Percentiles rank a stretch among this genome's conserved stretches.
These are phyloP conservation scores for Pichia sp. DNA, from an alignment of 1,139 yeast genomes.

Conservation along the genomic window DNA sequence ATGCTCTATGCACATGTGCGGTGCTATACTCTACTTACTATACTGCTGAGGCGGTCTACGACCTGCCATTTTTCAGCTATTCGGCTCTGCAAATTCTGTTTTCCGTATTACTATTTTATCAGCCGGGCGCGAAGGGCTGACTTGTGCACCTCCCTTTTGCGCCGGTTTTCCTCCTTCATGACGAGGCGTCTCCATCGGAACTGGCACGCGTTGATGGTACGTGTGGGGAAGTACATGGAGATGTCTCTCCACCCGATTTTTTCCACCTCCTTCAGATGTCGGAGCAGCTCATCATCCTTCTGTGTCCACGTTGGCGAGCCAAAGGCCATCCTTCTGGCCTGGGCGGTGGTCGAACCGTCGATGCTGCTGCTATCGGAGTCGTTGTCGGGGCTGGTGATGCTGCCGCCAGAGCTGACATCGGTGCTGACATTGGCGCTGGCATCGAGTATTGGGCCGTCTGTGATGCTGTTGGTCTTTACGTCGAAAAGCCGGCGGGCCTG, in stretches of 20 bases:
- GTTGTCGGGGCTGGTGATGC: not conserved
- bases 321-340: conserved; percentile 12
- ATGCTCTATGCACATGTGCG: too few relatives aligned
- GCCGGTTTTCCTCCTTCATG: conserved; percentile 19
- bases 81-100: too few relatives aligned
- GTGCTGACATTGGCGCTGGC: not conserved
- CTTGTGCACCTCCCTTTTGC: conserved; percentile 8
- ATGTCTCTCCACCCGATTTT: conserved; percentile 77
- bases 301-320: conserved; percentile 55
- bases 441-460: not conserved
- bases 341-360: not conserved
- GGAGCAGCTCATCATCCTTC: conserved; percentile 59
- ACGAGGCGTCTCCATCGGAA: conserved; percentile 64
- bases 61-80: too few relatives aligned
- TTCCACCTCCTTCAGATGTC: conserved; percentile 65
- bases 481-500: not conserved
- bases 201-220: conserved; percentile 78
- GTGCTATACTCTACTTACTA: too few relatives aligned
- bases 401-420: not conserved
- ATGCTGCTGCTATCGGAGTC: not conserved
- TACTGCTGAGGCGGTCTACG: too few relatives aligned
- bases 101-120: too few relatives aligned
- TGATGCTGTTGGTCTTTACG: not conserved
- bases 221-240: conserved; percentile 57
- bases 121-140: not conserved